These are phyloP conservation scores for Periconia sp. DNA, from an alignment of 2,329 filamentous ascomycete genomes.

Conservation along the genomic window DNA sequence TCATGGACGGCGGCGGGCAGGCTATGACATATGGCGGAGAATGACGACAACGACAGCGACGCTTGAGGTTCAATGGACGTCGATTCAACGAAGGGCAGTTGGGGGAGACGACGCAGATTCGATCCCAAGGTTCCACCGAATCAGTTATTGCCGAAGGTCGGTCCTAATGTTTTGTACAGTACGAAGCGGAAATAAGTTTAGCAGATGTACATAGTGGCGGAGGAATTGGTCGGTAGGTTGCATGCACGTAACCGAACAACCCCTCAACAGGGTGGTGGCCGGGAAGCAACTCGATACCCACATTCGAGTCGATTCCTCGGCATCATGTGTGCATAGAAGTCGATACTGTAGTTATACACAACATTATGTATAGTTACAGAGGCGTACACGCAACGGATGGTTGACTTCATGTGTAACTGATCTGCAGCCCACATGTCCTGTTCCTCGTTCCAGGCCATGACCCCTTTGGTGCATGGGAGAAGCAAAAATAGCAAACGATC, in stretches of 20 bases:
- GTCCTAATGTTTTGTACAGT: constrained; percentile 1
- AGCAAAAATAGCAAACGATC: background rate
- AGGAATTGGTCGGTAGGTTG: background rate
- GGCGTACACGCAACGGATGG: too few species aligned
- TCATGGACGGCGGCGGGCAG: constrained; percentile 1
- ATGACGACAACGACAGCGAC: background rate
- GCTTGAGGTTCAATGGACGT: background rate
- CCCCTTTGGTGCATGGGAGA: too few species aligned
- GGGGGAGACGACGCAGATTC: background rate
- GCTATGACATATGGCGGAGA: background rate
- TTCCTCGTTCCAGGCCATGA: background rate
- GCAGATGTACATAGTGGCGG: background rate
- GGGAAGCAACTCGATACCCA: background rate
- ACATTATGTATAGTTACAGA: too few species aligned
- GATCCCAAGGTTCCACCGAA: background rate
- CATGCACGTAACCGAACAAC: constrained; percentile 2
- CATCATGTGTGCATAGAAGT: too few species aligned
- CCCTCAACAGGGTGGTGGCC: background rate
- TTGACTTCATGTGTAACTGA: background rate
- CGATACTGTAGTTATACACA: too few species aligned
- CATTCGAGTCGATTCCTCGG: too few species aligned
- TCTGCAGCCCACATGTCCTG: background rate
- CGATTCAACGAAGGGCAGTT: background rate
- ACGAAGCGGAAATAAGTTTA: constrained; percentile 4
- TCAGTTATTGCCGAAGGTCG: background rate